Evolutionary conservation across 164 flowering plant genomes (phyloP).

Genomic region (Tetrastigma voinierianum): DNA sequence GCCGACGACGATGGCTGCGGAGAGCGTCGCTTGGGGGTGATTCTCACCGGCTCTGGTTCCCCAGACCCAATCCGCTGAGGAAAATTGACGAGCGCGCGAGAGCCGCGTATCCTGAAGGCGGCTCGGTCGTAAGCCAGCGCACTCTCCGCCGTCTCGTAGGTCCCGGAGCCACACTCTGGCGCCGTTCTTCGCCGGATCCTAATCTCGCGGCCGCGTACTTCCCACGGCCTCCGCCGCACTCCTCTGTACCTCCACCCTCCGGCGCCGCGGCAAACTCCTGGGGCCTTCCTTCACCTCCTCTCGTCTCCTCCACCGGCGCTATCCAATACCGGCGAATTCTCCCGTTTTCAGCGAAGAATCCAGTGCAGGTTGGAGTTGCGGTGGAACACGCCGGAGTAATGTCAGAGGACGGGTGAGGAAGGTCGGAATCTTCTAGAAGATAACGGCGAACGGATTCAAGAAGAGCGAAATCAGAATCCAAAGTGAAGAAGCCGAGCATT

Average conservation of each 20-base stretch:
- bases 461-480: not conserved
- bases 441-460: not conserved
- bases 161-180: conserved; percentile 28
- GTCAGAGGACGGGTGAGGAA: no score
- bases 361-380: no score
- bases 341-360: no score
- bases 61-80: conserved; percentile 21
- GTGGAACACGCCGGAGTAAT: no score
- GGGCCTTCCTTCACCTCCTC: not conserved
- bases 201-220: conserved; percentile 30
- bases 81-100: conserved; percentile 26
- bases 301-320: no score
- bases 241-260: conserved; percentile 12
- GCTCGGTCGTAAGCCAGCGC: conserved; percentile 31
- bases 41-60: conserved; percentile 13
- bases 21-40: conserved; percentile 12
- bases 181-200: conserved; percentile 30
- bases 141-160: conserved; percentile 26
- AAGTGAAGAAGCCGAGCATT: not conserved
- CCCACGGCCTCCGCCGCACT: conserved; percentile 36
- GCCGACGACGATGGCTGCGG: conserved; percentile 2
- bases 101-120: conserved; percentile 21
- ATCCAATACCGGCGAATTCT: no score
- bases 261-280: not conserved
- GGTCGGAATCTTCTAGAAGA: not conserved